Evolutionary conservation across 2,329 filamentous ascomycete species (phyloP), one percentile per base, ranked within the genome.

Genomic region (Nothopassalora personata): DNA sequence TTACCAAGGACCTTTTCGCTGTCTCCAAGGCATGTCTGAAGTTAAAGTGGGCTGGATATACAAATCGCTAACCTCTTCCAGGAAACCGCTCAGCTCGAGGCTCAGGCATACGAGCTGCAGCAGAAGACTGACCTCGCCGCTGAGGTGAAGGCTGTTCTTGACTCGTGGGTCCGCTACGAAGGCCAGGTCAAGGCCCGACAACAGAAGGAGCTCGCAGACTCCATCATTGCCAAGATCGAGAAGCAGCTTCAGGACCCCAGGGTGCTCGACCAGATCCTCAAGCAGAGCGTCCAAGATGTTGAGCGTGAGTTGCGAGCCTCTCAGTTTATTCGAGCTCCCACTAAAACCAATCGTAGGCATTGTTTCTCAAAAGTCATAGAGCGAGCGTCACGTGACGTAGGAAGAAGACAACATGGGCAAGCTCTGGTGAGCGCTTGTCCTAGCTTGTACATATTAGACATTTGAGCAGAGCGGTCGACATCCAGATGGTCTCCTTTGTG

Each of bases 241-340:
- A 97, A 97, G 86, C 93, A 97, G 84, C 86, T 99, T 60, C 90
- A 97, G 85, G 97, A 89, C 85, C 94, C 95, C 77, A 97, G 92
- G 86, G 84, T 88, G 68, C 87, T 99, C 71, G 91, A 97, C 84
- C 91, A 97, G 82, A 97, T 99, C 73, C 86, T 99, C 70, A 89
- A 94, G 81, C 94, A 99, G 85, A 96, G 91, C 77, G 85, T 99
- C 73, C 80, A 88, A 66, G 94, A 99, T 78, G 87, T 99, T 75
- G 94, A 99, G 87, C 93, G 92, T 97, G 83, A 76, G 85, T 76
- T 23, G 27, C 30, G 7, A 11, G n/a, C 46, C 9, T 4, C 28
- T 11, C 11, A 10, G 4, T 6, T 27, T 11, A 28, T 28, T 49
- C 11, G 19, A 18, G 18, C 18, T 18, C 50, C 51, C 13, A 52